phyloP scores from a whole-genome alignment of 2,329 filamentous ascomycete species.

The Clarireedia hainanense region DNA sequence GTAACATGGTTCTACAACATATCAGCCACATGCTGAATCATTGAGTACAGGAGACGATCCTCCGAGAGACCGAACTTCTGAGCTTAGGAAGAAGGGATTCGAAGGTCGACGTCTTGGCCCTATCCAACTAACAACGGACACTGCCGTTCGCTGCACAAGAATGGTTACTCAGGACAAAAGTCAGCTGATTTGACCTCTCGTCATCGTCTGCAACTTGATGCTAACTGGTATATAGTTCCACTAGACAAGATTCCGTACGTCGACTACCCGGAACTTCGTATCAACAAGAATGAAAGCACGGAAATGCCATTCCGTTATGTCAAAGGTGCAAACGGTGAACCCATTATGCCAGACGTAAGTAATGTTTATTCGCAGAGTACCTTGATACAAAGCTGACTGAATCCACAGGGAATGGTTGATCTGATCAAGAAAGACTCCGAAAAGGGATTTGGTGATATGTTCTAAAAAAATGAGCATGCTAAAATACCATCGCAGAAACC shows the following conservation, averaged over 20 bases:
- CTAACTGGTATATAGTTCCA: conserved; percentile 45
- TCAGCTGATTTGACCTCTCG: conserved; percentile 34
- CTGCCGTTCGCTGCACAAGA: conserved; percentile 86
- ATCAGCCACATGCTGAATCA: conserved; percentile 15
- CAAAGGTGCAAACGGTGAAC: conserved; percentile 61
- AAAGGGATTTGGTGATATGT: conserved; percentile 80
- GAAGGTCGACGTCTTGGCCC: conserved; percentile 79
- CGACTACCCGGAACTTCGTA: conserved; percentile 81
- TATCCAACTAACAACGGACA: conserved; percentile 97
- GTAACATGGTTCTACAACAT: conserved; percentile 16
- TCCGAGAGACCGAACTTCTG: conserved; percentile 89
- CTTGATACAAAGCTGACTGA: conserved; percentile 3
- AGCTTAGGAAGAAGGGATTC: conserved; percentile 90
- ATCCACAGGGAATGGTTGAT: conserved; percentile 72
- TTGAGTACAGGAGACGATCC: conserved; percentile 71
- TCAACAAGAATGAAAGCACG: conserved; percentile 87
- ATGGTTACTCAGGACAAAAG: conserved; percentile 80
- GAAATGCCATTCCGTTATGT: conserved; percentile 99
- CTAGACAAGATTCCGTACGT: conserved; percentile 74
- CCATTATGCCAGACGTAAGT: conserved; percentile 81
- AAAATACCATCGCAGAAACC: background rate
- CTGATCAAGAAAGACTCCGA: conserved; percentile 90
- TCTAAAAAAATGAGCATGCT: conserved; percentile 39
- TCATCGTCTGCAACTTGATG: background rate
- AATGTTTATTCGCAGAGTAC: conserved; percentile 19